A percentile compares a stretch with the other conserved stretches of the same genome.
These are phyloP conservation scores for Artemisia argyi DNA, from an alignment of 129 eudicot genomes.

Conservation along the genomic window DNA sequence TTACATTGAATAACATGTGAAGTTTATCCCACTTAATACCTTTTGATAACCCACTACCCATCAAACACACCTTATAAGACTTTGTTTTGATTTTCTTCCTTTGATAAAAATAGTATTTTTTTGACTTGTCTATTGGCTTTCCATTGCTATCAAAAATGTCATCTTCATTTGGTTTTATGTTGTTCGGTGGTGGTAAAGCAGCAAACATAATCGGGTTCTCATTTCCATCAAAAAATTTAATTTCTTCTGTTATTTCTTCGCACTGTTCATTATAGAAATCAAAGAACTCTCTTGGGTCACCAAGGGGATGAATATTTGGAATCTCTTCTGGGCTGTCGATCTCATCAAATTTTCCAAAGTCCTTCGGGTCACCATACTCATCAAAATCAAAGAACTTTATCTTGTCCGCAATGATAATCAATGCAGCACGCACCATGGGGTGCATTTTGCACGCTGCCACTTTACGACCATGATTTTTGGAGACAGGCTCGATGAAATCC, in stretches of 20 bases:
- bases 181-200: no score
- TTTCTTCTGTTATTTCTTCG: not conserved
- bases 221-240: not conserved
- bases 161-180: no score
- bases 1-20: slow-evolving; percentile 44
- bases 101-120: not conserved
- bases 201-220: slow-evolving; percentile 14
- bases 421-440: slow-evolving; percentile 29
- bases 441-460: slow-evolving; percentile 42
- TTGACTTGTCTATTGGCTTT: not conserved
- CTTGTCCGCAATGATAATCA: slow-evolving; percentile 28
- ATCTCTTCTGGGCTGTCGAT: slow-evolving; percentile 17
- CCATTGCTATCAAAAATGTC: slow-evolving; percentile 21
- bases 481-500: slow-evolving; percentile 27
- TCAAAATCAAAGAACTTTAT: slow-evolving; percentile 42
- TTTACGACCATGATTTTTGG: slow-evolving; percentile 15
- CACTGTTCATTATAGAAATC: slow-evolving; percentile 20
- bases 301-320: slow-evolving; percentile 23
- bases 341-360: slow-evolving; percentile 23
- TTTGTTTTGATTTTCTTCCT: slow-evolving; percentile 12
- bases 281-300: slow-evolving; percentile 34
- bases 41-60: slow-evolving; percentile 39
- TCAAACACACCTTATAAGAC: slow-evolving; percentile 38
- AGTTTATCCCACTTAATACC: slow-evolving; percentile 27
- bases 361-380: slow-evolving; percentile 23